phyloP scores from a whole-genome alignment of 1,139 yeast species.

The Sugiyamaella novakii region DNA sequence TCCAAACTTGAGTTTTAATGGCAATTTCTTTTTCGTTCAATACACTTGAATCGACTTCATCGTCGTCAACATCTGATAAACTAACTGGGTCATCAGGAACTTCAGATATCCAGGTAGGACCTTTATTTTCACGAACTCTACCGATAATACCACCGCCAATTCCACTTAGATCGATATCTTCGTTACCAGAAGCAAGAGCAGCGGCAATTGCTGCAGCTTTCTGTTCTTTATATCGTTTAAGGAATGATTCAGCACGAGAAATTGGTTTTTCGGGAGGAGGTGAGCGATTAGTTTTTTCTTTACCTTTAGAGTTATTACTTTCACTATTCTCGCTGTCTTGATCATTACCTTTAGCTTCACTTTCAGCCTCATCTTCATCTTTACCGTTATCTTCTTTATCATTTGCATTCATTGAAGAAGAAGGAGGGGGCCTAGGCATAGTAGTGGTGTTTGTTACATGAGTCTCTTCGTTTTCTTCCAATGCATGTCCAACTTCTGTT shows the following conservation, averaged over 20 bases:
- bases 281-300: neutral
- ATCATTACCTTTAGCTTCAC: slow-evolving; percentile 3
- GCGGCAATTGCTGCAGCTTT: slow-evolving; percentile 26
- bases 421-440: neutral
- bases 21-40: slow-evolving; percentile 67
- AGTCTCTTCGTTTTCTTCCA: slow-evolving; percentile 4
- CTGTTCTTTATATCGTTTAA: slow-evolving; percentile 21
- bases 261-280: neutral
- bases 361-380: slow-evolving; percentile 1
- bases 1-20: slow-evolving; percentile 81
- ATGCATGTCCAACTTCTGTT: slow-evolving; percentile 12
- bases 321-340: slow-evolving; percentile 1
- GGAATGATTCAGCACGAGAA: slow-evolving; percentile 18
- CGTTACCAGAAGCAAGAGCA: slow-evolving; percentile 24
- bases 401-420: neutral
- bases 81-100: slow-evolving; percentile 63
- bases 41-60: slow-evolving; percentile 62
- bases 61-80: slow-evolving; percentile 80
- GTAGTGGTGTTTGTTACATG: neutral
- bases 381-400: neutral
- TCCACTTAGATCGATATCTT: slow-evolving; percentile 22
- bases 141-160: slow-evolving; percentile 22
- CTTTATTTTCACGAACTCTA: slow-evolving; percentile 19
- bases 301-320: slow-evolving; percentile 1
- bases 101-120: slow-evolving; percentile 44